phyloP scores from a whole-genome alignment of 2,329 filamentous ascomycete genomes.

The Chrysoporthe puriensis region DNA sequence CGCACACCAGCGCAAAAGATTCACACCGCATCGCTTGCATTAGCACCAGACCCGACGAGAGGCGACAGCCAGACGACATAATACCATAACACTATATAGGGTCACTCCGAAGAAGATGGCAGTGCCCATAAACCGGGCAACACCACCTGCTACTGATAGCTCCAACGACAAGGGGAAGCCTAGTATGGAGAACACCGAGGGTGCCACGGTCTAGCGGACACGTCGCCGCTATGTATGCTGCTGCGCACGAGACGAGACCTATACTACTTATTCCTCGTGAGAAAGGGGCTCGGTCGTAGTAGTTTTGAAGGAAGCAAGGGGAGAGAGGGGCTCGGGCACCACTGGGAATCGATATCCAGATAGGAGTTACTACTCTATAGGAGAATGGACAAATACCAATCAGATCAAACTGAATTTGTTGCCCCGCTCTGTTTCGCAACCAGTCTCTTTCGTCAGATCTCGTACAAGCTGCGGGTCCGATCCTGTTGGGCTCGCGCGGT shows the following conservation, averaged over 20 bases:
- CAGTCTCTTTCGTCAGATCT: neutral
- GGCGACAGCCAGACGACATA: neutral
- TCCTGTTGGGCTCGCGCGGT: neutral
- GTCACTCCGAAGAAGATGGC: neutral
- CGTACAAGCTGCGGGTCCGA: neutral
- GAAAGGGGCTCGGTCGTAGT: neutral
- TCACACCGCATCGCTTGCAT: neutral
- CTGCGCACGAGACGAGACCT: neutral
- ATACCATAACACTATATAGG: slow-evolving; percentile 3
- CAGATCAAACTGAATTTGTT: neutral
- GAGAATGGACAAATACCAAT: slow-evolving; percentile 2
- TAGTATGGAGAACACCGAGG: neutral
- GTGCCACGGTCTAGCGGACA: neutral
- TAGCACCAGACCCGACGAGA: neutral
- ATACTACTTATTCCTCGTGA: neutral
- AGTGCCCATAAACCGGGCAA: neutral
- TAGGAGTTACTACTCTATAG: neutral
- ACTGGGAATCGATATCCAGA: slow-evolving; percentile 6
- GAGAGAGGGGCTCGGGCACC: neutral
- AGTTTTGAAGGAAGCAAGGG: neutral
- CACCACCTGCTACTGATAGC: neutral
- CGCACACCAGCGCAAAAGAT: neutral
- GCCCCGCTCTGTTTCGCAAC: neutral
- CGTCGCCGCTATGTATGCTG: neutral
- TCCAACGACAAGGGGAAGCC: neutral